Base-by-base conservation (phyloP, 805 yeast species). In the Candida arabinofermentans region DNA sequence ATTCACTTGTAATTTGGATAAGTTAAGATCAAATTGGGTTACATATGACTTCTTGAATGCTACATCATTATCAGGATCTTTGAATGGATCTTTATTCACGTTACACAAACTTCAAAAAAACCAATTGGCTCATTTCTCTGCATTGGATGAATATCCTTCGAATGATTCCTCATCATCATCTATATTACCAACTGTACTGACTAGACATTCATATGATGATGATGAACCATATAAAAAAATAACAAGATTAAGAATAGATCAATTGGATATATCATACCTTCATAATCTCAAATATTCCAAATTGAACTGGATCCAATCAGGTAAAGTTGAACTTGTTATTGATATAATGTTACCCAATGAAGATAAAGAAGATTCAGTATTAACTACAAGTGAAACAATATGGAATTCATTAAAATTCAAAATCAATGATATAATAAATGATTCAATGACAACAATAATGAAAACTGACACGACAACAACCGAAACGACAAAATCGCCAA, bases 61-160 rank as follows among this genome's bases (percentile, higher is more conserved):
- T 12, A 71, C 72, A 42, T 79, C 81, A 37, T 79, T 83, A 24
- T 79, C 85, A 13, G 95, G 95, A 0, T 77, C 90, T 0, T 69
- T 85, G 12, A 83, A 84, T 54, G 83, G 83, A 40, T 78, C 93
- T 1, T 67, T 86, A 60, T 84, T 85, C 62, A 83, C 89, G 0
- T 71, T 86, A 18, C 93, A 85, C 52, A 83, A 83, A 55, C 75
- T 85, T 51, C 91, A 84, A 55, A 73, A 75, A 19, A 29, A 17
- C 45, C 72, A 74, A 41, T 62, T 71, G 45, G 75, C 77, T 0
- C 71, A 70, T 47, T 67, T 72, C 24, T 62, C 58, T 24, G 64
- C 53, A 1, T 49, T 63, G 39, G 66, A 58, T 29, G 47, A 47
- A 13, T 57, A 39, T 34, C 44, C 47, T 23, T 5, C 32, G 7